These are phyloP conservation scores for Darksidea phi DNA, from an alignment of 495 filamentous ascomycete species.

Conservation along the genomic window DNA sequence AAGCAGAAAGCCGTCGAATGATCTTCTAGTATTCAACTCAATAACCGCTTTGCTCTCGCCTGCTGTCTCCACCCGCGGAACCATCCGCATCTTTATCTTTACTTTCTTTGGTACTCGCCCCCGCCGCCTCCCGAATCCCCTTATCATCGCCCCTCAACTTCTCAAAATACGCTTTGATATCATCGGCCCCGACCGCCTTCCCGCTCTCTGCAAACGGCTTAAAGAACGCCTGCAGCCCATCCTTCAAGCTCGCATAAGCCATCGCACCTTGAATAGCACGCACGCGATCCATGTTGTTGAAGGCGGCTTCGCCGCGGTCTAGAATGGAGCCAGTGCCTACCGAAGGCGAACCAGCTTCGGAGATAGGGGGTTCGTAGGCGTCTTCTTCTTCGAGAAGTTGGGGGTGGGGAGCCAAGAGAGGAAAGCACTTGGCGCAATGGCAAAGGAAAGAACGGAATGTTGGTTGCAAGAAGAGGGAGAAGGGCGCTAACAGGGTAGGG, in stretches of 20 bases:
- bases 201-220: slow-evolving; percentile 91
- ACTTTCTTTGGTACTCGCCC: slow-evolving; percentile 46
- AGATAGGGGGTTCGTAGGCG: slow-evolving; percentile 84
- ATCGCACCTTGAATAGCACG: slow-evolving; percentile 94
- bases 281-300: slow-evolving; percentile 87
- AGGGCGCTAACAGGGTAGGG: slow-evolving; percentile 50
- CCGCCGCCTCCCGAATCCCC: slow-evolving; percentile 51
- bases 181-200: slow-evolving; percentile 80
- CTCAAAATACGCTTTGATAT: slow-evolving; percentile 95
- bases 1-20: no score
- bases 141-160: slow-evolving; percentile 82
- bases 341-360: slow-evolving; percentile 57
- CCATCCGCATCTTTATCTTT: slow-evolving; percentile 41
- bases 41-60: slow-evolving; percentile 41
- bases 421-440: slow-evolving; percentile 76
- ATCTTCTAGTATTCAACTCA: slow-evolving; percentile 5
- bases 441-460: slow-evolving; percentile 76
- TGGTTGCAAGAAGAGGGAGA: slow-evolving; percentile 78
- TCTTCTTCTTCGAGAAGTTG: slow-evolving; percentile 93
- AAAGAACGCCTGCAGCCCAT: slow-evolving; percentile 89
- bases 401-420: slow-evolving; percentile 62
- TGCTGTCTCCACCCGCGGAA: slow-evolving; percentile 23
- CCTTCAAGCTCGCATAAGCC: slow-evolving; percentile 93
- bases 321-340: slow-evolving; percentile 70
- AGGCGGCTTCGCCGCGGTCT: slow-evolving; percentile 84